Conservation (phyloP, 495 filamentous ascomycete genomes). For the Penicillium diatomitis region DNA sequence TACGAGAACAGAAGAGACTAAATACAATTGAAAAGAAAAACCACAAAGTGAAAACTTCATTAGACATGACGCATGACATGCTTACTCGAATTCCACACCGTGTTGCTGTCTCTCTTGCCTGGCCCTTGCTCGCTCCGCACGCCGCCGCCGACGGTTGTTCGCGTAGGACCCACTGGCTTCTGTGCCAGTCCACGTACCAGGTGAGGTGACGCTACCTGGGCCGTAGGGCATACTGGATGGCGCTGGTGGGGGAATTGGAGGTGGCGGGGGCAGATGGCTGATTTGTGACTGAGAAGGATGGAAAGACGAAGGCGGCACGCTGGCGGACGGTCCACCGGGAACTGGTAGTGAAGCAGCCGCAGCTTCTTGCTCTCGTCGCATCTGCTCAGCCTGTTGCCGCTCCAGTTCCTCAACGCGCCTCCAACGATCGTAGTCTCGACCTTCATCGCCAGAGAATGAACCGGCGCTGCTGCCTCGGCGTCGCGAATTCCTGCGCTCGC, state of each 20-base stretch:
- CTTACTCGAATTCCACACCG: slow-evolving; percentile 39
- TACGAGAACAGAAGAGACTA: neutral
- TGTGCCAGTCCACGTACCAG: slow-evolving; percentile 40
- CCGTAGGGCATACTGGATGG: slow-evolving; percentile 33
- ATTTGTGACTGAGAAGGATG: slow-evolving; percentile 22
- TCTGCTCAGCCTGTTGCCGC: slow-evolving; percentile 41
- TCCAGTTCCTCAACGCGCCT: slow-evolving; percentile 44
- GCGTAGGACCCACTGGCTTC: slow-evolving; percentile 46
- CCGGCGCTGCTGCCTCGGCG: slow-evolving; percentile 37
- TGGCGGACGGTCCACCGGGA: slow-evolving; percentile 20
- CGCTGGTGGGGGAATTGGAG: slow-evolving; percentile 23
- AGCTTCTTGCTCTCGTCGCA: slow-evolving; percentile 34
- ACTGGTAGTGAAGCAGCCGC: slow-evolving; percentile 19
- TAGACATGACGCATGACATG: neutral
- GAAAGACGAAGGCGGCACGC: slow-evolving; percentile 20
- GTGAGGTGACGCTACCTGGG: slow-evolving; percentile 37
- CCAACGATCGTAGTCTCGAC: slow-evolving; percentile 35
- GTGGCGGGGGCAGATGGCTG: slow-evolving; percentile 27
- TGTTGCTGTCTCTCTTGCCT: slow-evolving; percentile 38
- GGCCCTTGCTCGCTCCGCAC: slow-evolving; percentile 42
- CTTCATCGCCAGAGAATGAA: slow-evolving; percentile 37
- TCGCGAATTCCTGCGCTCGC: slow-evolving; percentile 33
- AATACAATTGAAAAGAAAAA: neutral
- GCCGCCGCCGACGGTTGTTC: slow-evolving; percentile 42
- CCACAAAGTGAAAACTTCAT: too few species aligned